A percentile compares a stretch with the other conserved stretches of the same genome.
These are phyloP conservation scores for Rhododendron mucronatum DNA, from an alignment of 148 eudicot genomes.

Conservation along the genomic window DNA sequence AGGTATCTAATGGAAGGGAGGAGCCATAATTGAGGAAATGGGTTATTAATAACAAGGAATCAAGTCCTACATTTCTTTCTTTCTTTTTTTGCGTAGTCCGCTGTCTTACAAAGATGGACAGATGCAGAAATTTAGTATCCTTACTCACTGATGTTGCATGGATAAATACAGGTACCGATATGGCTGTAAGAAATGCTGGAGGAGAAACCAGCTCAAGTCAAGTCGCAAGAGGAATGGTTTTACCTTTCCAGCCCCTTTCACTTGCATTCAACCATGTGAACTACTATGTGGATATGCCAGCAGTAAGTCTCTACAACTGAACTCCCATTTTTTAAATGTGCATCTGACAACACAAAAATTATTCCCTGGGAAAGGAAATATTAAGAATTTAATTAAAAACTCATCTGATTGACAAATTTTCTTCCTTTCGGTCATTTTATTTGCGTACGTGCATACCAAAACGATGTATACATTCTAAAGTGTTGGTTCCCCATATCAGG, in stretches of 20 bases:
- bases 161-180: background rate
- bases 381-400: background rate
- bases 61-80: background rate
- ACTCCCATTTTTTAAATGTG: background rate
- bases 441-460: background rate
- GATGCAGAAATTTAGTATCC: background rate
- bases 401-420: background rate
- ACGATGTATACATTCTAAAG: background rate
- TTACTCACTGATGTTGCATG: background rate
- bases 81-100: background rate
- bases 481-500: slow-evolving; percentile 14
- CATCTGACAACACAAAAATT: background rate
- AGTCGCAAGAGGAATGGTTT: slow-evolving; percentile 29
- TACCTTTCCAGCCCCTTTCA: slow-evolving; percentile 37
- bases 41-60: background rate
- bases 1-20: background rate
- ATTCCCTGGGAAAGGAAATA: background rate
- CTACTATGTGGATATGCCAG: slow-evolving; percentile 15
- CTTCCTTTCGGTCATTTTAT: background rate
- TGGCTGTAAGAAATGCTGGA: background rate
- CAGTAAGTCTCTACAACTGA: slow-evolving; percentile 17
- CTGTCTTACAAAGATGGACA: background rate
- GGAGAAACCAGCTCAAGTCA: background rate
- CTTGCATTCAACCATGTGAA: slow-evolving; percentile 37
- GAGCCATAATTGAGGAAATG: background rate